These are phyloP conservation scores for Fomitopsis betulina DNA, from an alignment of 1,284 basidiomycete genomes.

Conservation along the genomic window DNA sequence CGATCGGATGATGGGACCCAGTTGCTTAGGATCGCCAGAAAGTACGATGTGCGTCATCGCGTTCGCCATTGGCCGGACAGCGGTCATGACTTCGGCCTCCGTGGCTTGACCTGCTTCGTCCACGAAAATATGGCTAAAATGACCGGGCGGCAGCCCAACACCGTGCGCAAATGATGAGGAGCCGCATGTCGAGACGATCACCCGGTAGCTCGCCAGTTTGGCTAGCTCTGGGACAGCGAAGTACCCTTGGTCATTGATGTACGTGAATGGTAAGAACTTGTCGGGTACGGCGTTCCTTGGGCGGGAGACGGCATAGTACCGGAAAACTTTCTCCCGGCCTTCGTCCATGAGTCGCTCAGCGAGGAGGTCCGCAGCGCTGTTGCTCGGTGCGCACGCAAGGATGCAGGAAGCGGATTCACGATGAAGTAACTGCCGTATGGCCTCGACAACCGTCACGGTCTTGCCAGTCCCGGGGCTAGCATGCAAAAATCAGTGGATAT, in stretches of 20 bases:
- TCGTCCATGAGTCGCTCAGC: slow-evolving; percentile 45
- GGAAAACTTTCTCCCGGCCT: slow-evolving; percentile 40
- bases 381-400: slow-evolving; percentile 61
- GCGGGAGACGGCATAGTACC: slow-evolving; percentile 63
- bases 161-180: slow-evolving; percentile 53
- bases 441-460: slow-evolving; percentile 63
- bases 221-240: slow-evolving; percentile 43
- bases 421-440: slow-evolving; percentile 52
- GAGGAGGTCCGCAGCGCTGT: slow-evolving; percentile 61
- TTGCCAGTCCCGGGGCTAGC: slow-evolving; percentile 63
- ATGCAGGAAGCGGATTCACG: slow-evolving; percentile 40
- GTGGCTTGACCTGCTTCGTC: slow-evolving; percentile 65
- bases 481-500: neutral
- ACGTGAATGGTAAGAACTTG: slow-evolving; percentile 38
- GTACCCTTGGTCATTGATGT: slow-evolving; percentile 32
- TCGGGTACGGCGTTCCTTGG: slow-evolving; percentile 38
- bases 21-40: slow-evolving; percentile 55
- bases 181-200: slow-evolving; percentile 59
- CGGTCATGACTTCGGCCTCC: slow-evolving; percentile 53
- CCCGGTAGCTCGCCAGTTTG: slow-evolving; percentile 41
- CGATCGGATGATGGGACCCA: slow-evolving; percentile 52
- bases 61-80: slow-evolving; percentile 44
- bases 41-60: slow-evolving; percentile 42
- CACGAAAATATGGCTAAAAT: slow-evolving; percentile 61
- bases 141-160: slow-evolving; percentile 51